phyloP scores from a whole-genome alignment of 129 eudicot species.

The Lactuca saligna region DNA sequence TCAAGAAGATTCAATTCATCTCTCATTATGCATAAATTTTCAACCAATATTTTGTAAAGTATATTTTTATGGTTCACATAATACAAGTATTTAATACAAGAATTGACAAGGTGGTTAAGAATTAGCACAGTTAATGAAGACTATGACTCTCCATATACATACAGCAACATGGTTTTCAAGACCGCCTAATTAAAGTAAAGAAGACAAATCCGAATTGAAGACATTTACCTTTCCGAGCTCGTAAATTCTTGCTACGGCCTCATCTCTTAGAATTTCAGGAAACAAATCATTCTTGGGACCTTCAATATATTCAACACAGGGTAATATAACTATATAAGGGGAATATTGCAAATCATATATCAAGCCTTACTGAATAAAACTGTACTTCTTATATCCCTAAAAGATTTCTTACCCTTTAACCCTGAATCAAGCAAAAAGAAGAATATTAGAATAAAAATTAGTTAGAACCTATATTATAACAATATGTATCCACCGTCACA shows the following conservation, averaged over 20 bases:
- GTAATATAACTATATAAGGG: conserved; percentile 17
- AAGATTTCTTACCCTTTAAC: not conserved
- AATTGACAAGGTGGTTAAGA: conserved; percentile 3
- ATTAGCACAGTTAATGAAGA: not conserved
- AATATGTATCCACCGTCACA: not conserved
- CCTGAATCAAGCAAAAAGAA: not conserved
- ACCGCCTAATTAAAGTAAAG: not conserved
- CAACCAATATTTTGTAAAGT: not conserved
- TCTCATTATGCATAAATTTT: conserved; percentile 6
- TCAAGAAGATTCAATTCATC: not conserved
- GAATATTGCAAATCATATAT: not conserved
- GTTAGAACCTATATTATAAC: not conserved
- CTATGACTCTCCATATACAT: not conserved
- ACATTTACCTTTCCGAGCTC: conserved; percentile 80
- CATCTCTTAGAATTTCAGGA: conserved; percentile 68
- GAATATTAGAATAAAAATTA: not conserved
- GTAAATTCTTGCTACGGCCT: conserved; percentile 74
- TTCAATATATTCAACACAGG: conserved; percentile 41
- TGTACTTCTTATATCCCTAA: not conserved
- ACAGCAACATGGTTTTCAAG: not conserved
- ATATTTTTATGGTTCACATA: not conserved
- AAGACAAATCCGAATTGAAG: not conserved
- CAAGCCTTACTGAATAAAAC: not conserved
- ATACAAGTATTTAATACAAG: not conserved
- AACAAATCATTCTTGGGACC: conserved; percentile 41